Evolutionary conservation across 129 eudicot genomes (phyloP).

Genomic region (Centella asiatica): DNA sequence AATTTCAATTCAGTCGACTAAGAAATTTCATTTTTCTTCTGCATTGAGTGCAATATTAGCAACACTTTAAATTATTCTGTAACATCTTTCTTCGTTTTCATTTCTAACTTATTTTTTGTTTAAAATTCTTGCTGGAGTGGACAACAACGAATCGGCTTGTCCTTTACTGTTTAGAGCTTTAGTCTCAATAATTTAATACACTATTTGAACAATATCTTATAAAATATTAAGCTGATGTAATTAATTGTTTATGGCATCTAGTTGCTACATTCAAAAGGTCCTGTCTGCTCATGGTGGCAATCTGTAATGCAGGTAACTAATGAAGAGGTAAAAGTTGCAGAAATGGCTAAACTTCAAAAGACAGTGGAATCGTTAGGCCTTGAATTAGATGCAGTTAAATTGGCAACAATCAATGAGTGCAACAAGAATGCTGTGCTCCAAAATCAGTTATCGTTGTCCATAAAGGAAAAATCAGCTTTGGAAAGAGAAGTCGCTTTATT

Average conservation of each 20-base stretch:
- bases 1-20: too few species aligned
- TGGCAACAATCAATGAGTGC: constrained; percentile 63
- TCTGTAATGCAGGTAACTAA: constrained; percentile 57
- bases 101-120: background rate
- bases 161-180: background rate
- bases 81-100: too few species aligned
- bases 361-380: constrained; percentile 54
- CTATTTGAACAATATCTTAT: too few species aligned
- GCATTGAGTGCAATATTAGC: background rate
- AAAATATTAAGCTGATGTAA: background rate
- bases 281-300: background rate
- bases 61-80: background rate
- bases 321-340: constrained; percentile 73
- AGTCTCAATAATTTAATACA: background rate
- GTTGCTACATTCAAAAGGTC: background rate
- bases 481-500: constrained; percentile 49
- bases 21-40: too few species aligned
- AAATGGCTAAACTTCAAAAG: constrained; percentile 73
- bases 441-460: constrained; percentile 52
- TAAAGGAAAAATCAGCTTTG: constrained; percentile 71
- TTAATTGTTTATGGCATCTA: background rate
- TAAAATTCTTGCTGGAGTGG: background rate
- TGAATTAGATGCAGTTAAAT: constrained; percentile 75
- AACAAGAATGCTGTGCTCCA: constrained; percentile 71
- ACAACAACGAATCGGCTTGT: background rate